These are phyloP conservation scores for Rubus parviflorus DNA, from an alignment of 306 rosid genomes.

Conservation along the genomic window DNA sequence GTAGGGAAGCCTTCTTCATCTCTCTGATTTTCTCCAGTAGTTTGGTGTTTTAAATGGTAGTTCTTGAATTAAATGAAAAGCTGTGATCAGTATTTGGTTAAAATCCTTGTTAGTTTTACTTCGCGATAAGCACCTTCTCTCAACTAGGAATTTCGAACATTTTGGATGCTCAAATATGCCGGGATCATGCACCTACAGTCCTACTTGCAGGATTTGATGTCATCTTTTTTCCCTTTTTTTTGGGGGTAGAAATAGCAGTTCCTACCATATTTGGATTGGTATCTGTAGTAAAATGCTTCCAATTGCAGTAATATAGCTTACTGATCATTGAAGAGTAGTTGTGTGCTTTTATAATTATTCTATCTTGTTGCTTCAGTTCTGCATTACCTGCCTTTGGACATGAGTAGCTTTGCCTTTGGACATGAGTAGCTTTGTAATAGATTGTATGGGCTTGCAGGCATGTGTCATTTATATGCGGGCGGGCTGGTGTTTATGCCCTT, in stretches of 20 bases:
- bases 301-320: not conserved
- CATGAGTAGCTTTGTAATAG: not conserved
- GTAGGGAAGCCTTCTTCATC: not conserved
- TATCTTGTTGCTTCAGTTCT: conserved; percentile 9
- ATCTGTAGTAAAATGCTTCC: not conserved
- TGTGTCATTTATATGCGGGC: conserved; percentile 72
- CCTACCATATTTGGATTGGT: not conserved
- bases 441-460: conserved; percentile 47
- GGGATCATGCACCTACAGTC: not conserved
- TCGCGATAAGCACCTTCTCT: not conserved
- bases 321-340: not conserved
- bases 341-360: not conserved
- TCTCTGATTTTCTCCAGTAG: not conserved
- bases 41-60: not conserved
- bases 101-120: not conserved
- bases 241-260: not conserved
- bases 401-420: conserved; percentile 11
- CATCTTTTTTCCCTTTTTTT: not conserved
- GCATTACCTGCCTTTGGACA: not conserved
- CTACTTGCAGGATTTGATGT: not conserved
- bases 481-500: conserved; percentile 76
- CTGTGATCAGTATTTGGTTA: not conserved
- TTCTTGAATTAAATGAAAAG: not conserved
- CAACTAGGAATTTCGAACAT: not conserved
- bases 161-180: not conserved